phyloP scores from a whole-genome alignment of 371 early-diverging fungal species.

The Apophysomyces trapeziformis region DNA sequence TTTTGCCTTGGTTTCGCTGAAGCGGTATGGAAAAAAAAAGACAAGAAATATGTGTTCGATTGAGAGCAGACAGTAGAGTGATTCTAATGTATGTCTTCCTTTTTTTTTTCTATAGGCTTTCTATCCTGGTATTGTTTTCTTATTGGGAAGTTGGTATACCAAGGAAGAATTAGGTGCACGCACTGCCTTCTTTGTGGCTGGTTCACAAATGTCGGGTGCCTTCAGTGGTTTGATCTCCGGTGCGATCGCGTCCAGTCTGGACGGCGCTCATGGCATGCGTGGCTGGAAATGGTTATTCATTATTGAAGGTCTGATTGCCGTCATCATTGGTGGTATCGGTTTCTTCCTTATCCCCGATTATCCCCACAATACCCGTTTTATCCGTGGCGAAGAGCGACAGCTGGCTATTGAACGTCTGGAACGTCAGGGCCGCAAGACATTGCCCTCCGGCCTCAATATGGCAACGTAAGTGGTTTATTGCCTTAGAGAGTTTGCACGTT shows the following conservation, averaged over 20 bases:
- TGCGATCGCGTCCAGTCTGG: constrained; percentile 39
- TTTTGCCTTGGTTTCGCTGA: constrained; percentile 71
- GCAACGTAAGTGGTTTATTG: constrained; percentile 21
- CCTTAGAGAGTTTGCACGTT: not conserved
- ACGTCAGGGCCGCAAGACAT: constrained; percentile 36
- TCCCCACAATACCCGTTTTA: constrained; percentile 55
- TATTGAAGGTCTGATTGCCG: constrained; percentile 58
- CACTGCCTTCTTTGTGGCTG: constrained; percentile 69
- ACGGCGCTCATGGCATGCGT: constrained; percentile 49
- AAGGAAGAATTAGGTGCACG: constrained; percentile 77
- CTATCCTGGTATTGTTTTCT: constrained; percentile 76
- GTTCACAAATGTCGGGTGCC: constrained; percentile 41
- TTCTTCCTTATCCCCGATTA: constrained; percentile 61
- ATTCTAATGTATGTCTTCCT: not conserved
- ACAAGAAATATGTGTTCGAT: not conserved
- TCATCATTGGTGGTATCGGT: constrained; percentile 45
- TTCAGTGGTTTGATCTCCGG: constrained; percentile 41
- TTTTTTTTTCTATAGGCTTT: constrained; percentile 47
- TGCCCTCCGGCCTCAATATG: constrained; percentile 31
- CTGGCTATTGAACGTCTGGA: constrained; percentile 55
- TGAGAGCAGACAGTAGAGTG: no score
- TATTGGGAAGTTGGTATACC: constrained; percentile 80
- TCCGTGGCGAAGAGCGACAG: constrained; percentile 53
- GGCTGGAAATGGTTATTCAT: constrained; percentile 70
- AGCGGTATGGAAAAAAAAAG: constrained; percentile 27